Evolutionary conservation across 768 basidiomycete species (phyloP).

Genomic region (Termitomyces sp.): DNA sequence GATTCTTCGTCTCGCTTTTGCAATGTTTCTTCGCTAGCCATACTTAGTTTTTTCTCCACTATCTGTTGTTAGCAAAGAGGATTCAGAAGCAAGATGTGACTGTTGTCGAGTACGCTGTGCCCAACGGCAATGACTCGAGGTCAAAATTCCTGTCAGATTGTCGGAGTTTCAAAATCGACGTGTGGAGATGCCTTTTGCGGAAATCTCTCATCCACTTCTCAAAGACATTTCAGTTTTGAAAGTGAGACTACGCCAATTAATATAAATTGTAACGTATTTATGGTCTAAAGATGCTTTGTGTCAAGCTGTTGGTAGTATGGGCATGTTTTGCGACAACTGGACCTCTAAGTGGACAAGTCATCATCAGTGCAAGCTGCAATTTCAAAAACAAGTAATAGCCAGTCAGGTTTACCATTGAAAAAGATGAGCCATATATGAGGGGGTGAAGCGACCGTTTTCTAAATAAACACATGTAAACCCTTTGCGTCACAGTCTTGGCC

Average conservation of each 20-base stretch:
- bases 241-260: background rate
- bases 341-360: background rate
- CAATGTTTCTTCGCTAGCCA: slow-evolving; percentile 66
- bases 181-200: slow-evolving; percentile 3
- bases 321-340: too few species aligned
- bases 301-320: too few species aligned
- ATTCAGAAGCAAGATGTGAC: background rate
- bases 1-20: slow-evolving; percentile 63
- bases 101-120: background rate
- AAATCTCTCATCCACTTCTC: background rate
- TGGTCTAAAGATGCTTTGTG: too few species aligned
- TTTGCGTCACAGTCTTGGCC: slow-evolving; percentile 11
- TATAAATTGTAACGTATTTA: too few species aligned
- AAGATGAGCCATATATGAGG: background rate
- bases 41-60: slow-evolving; percentile 17
- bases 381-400: too few species aligned
- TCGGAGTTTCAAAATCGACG: slow-evolving; percentile 15
- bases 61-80: background rate
- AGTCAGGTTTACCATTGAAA: too few species aligned
- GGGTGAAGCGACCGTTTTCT: background rate
- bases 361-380: background rate
- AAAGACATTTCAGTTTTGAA: background rate
- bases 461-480: slow-evolving; percentile 9
- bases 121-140: background rate
- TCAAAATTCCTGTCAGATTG: slow-evolving; percentile 7